Base-by-base conservation (phyloP, 106 monocot species). In the Acorus gramineus region DNA sequence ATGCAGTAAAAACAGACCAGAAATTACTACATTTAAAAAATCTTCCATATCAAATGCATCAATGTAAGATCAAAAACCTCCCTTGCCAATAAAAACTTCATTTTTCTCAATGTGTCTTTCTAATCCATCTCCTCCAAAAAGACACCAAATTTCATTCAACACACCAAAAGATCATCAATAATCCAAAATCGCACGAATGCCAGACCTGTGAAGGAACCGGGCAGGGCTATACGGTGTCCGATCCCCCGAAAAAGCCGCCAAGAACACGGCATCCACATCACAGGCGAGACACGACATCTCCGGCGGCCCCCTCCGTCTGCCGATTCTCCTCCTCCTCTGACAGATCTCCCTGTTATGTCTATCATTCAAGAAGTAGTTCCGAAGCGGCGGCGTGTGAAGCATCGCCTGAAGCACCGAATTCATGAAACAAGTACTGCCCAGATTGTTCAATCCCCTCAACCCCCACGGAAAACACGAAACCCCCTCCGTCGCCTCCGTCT, bases 351-450 rank as follows among this genome's bases (percentile, higher is more conserved):
- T 49, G 5, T 65, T 57, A 49, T 79, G 79, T n/a, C 59, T 55
- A 64, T 77, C 74, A 10, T 54, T 67, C 56, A 79, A 60, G 61
- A 86, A 86, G 67, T 86, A 74, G 45, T 80, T 73, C 48, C 50
- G 73, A 48, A 82, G 50, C 1, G 76, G 86, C 61, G 76, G 74
- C 10, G 82, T 71, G 62, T 86, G 86, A 48, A 86, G 58, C 60
- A 86, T 50, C 51, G 79, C 82, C 70, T 86, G 82, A 4, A 86
- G 72, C 0, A 86, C 73, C 11, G 86, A 86, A 64, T 82, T 86
- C 86, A 86, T 79, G 65, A 79, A 86, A 56, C 86, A 86, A 42
- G 86, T 86, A 55, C 63, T 86, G 6, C 86, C 86, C 76, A 86
- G 57, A 72, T 86, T 86, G 59, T 79, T 86, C 68, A 86, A 48